A percentile compares a stretch with the other conserved stretches of the same genome.
phyloP scores from a whole-genome alignment of 176 grass and related monocot species.

The Oryza nivara region DNA sequence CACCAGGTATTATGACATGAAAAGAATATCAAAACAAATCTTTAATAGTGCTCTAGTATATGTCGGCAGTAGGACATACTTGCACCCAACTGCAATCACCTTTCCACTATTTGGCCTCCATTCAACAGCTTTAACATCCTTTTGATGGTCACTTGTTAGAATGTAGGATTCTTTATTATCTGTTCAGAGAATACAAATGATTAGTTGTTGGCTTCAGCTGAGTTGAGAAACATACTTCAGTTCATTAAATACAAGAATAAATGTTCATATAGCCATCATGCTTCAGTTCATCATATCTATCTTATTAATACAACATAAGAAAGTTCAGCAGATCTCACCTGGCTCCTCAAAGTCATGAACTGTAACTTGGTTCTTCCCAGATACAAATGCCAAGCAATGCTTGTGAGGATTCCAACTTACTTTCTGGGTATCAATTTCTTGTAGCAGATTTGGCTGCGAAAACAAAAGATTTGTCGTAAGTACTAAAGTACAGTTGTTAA shows the following conservation, averaged over 20 bases:
- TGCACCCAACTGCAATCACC: constrained; percentile 91
- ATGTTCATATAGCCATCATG: not conserved
- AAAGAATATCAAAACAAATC: constrained; percentile 17
- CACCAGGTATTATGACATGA: constrained; percentile 12
- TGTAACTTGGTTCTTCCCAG: constrained; percentile 73
- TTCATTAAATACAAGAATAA: constrained; percentile 4
- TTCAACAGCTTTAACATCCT: constrained; percentile 70
- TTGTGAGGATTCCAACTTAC: constrained; percentile 78
- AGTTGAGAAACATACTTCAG: constrained; percentile 2
- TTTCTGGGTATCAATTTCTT: constrained; percentile 77
- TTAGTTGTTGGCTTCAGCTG: constrained; percentile 18
- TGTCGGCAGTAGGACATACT: constrained; percentile 49
- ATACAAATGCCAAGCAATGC: constrained; percentile 87
- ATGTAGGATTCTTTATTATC: constrained; percentile 86
- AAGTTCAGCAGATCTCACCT: constrained; percentile 55
- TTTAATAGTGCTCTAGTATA: constrained; percentile 2
- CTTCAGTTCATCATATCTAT: not conserved
- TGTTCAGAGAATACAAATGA: constrained; percentile 34
- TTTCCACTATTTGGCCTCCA: constrained; percentile 97
- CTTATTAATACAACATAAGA: constrained; percentile 32
- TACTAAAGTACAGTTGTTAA: not conserved
- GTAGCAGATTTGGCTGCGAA: constrained; percentile 70
- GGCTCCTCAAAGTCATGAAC: constrained; percentile 77
- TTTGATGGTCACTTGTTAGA: constrained; percentile 77
- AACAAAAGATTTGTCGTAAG: constrained; percentile 25